Base-by-base conservation (phyloP, 306 rosid genomes). In the Lablab purpureus region DNA sequence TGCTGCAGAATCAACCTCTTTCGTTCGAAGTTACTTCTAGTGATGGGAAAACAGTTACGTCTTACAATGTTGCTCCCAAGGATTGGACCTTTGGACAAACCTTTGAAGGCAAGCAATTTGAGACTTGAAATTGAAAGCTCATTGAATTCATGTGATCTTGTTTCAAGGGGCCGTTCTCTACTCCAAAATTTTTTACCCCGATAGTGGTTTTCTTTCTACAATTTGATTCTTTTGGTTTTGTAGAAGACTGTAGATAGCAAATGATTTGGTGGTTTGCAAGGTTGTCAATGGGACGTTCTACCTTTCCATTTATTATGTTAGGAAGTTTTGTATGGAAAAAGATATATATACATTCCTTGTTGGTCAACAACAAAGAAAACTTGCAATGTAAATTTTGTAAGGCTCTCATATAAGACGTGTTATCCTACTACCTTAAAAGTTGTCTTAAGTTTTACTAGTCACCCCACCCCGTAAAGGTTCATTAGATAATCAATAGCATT, bases 41-140 rank as follows among this genome's bases (percentile, higher is more conserved):
- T 13, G 94, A 88, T 81, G 93, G 97, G 7, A 45, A 73, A 72
- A 91, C 97, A 18, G 80, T 94, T 65, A 84, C 95, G 2, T 90
- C 95, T 77, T 94, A 88, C 82, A 92, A 80, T 18, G 97, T 91
- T 65, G 97, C 97, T 69, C 97, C 92, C 54, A 87, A 88, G 83
- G 82, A 84, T 81, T 92, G 99, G 99, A 87, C 87, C 82, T 92
- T 88, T 68, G 97, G 97, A 70, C 99, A 94, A 75, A 85, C 97
- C 56, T 94, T 94, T 74, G 97, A 92, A 91, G 97, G 97, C 66
- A 94, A 92, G 87, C 99, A 94, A 79, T 94, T 87, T 58, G 89
- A 69, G 23, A 82, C 93, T 58, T 93, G 82, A 43, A 43, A 40
- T 10, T 40, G 45, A 82, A 81, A 79, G 87, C 72, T 50, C 60